Conservation (phyloP, 1,284 basidiomycete genomes). For the Ceratobasidium sp. region DNA sequence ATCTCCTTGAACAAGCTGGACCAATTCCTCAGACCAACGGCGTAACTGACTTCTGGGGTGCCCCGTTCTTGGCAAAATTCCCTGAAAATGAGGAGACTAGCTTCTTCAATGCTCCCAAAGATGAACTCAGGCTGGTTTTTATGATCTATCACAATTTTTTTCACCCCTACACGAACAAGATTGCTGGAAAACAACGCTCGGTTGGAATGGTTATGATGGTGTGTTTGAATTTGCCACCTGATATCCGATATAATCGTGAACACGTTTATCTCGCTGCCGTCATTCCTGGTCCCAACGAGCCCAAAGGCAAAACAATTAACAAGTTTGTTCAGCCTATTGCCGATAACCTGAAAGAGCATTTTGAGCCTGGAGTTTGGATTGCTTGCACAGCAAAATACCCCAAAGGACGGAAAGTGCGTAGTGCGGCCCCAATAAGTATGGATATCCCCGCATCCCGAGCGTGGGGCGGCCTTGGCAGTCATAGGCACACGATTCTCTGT, state of each 20-base stretch:
- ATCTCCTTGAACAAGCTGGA: constrained; percentile 6
- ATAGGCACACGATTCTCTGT: constrained; percentile 2
- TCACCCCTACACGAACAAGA: constrained; percentile 27
- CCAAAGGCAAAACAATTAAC: constrained; percentile 53
- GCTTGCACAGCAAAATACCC: constrained; percentile 31
- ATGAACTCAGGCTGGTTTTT: constrained; percentile 54
- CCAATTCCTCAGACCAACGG: neutral
- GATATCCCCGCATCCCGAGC: neutral
- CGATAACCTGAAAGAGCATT: constrained; percentile 55
- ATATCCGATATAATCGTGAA: constrained; percentile 55
- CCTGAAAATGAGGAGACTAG: constrained; percentile 50
- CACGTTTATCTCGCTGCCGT: constrained; percentile 57
- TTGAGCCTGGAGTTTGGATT: constrained; percentile 55
- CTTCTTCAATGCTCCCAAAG: constrained; percentile 48
- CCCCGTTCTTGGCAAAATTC: constrained; percentile 53
- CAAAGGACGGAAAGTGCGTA: neutral
- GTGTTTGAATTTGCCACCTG: constrained; percentile 48
- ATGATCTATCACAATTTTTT: constrained; percentile 39
- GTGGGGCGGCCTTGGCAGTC: neutral
- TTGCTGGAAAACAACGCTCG: constrained; percentile 24
- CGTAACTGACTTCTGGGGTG: constrained; percentile 54
- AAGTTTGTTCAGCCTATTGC: constrained; percentile 56
- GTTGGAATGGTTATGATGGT: constrained; percentile 39
- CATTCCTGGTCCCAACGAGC: constrained; percentile 55
- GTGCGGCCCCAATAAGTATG: constrained; percentile 8